These are phyloP conservation scores for Termitomyces sp. DNA, from an alignment of 768 basidiomycete species.

Conservation along the genomic window DNA sequence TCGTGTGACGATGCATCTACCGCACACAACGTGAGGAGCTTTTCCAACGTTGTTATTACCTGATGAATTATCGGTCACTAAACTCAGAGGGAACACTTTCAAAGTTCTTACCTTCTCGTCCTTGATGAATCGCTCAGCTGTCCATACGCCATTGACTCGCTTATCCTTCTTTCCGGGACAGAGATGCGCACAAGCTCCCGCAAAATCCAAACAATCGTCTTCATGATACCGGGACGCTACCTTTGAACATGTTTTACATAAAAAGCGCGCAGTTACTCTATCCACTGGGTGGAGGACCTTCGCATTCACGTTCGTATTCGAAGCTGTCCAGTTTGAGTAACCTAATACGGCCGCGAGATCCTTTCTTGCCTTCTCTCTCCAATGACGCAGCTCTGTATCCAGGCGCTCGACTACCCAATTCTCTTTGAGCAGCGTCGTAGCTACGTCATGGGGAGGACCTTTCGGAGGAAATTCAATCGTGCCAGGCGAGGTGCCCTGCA, in stretches of 20 bases:
- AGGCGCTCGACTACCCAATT: slow-evolving; percentile 31
- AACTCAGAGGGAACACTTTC: not conserved
- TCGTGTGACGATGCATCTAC: slow-evolving; percentile 22
- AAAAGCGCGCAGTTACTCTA: slow-evolving; percentile 52
- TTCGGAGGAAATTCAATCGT: slow-evolving; percentile 6
- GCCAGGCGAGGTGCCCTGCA: slow-evolving; percentile 22
- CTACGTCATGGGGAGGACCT: slow-evolving; percentile 1
- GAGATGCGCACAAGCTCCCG: slow-evolving; percentile 51
- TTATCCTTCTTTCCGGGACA: slow-evolving; percentile 34
- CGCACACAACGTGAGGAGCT: slow-evolving; percentile 26
- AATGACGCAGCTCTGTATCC: slow-evolving; percentile 36
- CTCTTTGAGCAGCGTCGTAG: slow-evolving; percentile 21
- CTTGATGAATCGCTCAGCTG: slow-evolving; percentile 43
- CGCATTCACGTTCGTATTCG: slow-evolving; percentile 38
- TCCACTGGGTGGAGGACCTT: slow-evolving; percentile 48
- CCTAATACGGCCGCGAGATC: slow-evolving; percentile 44
- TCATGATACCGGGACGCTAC: slow-evolving; percentile 25
- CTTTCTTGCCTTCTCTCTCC: slow-evolving; percentile 39
- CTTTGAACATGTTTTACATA: slow-evolving; percentile 45
- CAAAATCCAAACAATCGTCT: slow-evolving; percentile 49
- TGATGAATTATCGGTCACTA: slow-evolving; percentile 14
- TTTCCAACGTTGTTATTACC: slow-evolving; percentile 41
- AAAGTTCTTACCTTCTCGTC: slow-evolving; percentile 44
- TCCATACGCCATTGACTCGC: slow-evolving; percentile 33
- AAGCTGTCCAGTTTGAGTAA: slow-evolving; percentile 42